phyloP scores from a whole-genome alignment of 192 early-diverging fungal species.

The Gigaspora rosea region DNA sequence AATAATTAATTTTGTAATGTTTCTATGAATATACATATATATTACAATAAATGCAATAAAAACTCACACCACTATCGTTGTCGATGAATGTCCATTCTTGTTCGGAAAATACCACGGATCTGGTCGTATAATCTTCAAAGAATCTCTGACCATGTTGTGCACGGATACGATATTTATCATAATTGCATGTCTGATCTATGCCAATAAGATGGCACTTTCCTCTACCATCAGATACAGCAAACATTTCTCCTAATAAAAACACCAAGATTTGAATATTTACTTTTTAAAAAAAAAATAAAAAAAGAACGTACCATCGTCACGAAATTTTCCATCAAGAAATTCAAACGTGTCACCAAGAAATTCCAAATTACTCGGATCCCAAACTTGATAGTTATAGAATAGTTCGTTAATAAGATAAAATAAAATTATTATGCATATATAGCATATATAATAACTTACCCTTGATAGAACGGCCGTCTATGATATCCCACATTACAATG shows the following conservation, averaged over 20 bases:
- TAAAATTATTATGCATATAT: not conserved
- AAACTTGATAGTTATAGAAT: no score
- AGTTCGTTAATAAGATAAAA: not conserved
- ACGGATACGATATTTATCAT: not conserved
- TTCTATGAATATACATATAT: no score
- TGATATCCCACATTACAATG: constrained; percentile 80
- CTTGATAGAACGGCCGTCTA: constrained; percentile 53
- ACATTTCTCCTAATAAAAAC: constrained; percentile 53
- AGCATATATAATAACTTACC: constrained; percentile 47
- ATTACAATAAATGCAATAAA: no score
- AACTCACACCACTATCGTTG: no score
- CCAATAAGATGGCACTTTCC: constrained; percentile 76
- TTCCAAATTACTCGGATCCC: no score
- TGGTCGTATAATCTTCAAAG: not conserved
- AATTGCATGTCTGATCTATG: constrained; percentile 37
- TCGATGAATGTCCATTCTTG: no score
- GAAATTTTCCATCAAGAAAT: no score
- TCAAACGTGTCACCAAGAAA: no score
- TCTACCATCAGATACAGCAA: constrained; percentile 70
- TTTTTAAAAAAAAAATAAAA: no score
- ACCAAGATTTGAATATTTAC: not conserved
- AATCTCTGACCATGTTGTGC: not conserved
- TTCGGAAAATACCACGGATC: no score
- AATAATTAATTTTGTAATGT: no score
- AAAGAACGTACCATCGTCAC: no score